Evolutionary conservation across 2,329 filamentous ascomycete species (phyloP).

Genomic region (Colletotrichum caudatum): DNA sequence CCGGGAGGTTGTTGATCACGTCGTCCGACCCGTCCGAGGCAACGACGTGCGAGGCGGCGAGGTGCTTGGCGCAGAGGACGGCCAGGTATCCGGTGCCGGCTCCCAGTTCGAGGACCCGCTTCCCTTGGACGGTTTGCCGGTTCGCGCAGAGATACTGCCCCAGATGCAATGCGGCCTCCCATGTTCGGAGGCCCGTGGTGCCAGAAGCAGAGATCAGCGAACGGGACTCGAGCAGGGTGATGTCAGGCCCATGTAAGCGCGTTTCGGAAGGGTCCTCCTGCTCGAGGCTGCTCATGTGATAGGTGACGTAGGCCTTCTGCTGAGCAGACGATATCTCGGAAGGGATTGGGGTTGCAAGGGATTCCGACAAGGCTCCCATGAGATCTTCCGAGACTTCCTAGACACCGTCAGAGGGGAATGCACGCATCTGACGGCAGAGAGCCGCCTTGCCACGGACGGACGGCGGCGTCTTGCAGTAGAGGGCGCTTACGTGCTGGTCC

Average conservation of each 20-base stretch:
- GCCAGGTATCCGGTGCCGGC: slow-evolving; percentile 82
- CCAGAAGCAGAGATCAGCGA: slow-evolving; percentile 76
- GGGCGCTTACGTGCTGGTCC: slow-evolving; percentile 82
- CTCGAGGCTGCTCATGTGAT: slow-evolving; percentile 61
- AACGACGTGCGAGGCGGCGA: slow-evolving; percentile 69
- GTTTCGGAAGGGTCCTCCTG: slow-evolving; percentile 10
- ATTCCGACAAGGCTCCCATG: slow-evolving; percentile 73
- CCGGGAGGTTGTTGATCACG: slow-evolving; percentile 74
- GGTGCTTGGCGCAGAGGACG: slow-evolving; percentile 77
- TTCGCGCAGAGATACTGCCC: slow-evolving; percentile 74
- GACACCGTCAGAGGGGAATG: slow-evolving; percentile 11
- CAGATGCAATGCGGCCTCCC: slow-evolving; percentile 83
- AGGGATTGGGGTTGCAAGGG: slow-evolving; percentile 74
- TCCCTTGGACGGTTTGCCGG: slow-evolving; percentile 60
- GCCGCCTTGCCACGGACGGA: slow-evolving; percentile 11
- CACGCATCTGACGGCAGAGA: neutral
- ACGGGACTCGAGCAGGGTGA: slow-evolving; percentile 77
- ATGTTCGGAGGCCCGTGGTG: slow-evolving; percentile 82
- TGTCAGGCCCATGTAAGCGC: slow-evolving; percentile 43
- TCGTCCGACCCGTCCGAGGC: slow-evolving; percentile 81
- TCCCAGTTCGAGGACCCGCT: slow-evolving; percentile 77
- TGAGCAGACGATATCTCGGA: slow-evolving; percentile 75
- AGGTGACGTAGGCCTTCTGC: slow-evolving; percentile 80
- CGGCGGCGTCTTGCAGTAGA: neutral
- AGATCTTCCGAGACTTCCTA: slow-evolving; percentile 89